These are phyloP conservation scores for Alternaria sp. DNA, from an alignment of 2,329 filamentous ascomycete species.

Conservation along the genomic window DNA sequence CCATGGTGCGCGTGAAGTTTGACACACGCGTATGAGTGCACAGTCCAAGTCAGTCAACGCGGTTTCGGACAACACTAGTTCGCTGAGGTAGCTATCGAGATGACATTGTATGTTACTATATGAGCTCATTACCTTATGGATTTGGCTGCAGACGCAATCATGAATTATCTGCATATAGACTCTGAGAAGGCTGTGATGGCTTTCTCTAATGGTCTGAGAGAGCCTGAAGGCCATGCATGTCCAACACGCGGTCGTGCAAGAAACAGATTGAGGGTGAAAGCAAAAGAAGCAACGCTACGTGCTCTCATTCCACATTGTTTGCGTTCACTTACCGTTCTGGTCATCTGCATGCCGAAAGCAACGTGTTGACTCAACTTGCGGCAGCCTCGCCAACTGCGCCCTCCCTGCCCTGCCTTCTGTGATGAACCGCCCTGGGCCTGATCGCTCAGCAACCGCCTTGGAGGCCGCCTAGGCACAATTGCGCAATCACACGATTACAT, in stretches of 20 bases:
- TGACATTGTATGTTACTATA: background rate
- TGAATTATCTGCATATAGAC: background rate
- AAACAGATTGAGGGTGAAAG: background rate
- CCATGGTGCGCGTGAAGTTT: background rate
- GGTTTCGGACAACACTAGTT: background rate
- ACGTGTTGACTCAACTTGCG: background rate
- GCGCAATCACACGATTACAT: background rate
- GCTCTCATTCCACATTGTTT: background rate
- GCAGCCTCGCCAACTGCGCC: constrained; percentile 4
- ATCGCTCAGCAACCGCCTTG: constrained; percentile 1
- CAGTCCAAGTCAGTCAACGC: background rate
- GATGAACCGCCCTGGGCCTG: background rate
- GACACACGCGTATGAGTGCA: background rate
- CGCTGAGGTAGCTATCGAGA: background rate
- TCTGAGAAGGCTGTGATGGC: background rate
- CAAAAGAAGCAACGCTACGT: background rate
- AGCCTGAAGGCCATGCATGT: background rate
- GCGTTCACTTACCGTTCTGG: background rate
- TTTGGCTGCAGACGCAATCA: background rate
- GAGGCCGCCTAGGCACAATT: background rate
- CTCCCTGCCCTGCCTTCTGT: background rate
- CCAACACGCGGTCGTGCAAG: background rate
- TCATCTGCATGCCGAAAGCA: background rate
- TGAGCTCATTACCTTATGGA: background rate
- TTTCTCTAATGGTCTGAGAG: background rate